Conservation (phyloP, 495 filamentous ascomycete genomes). For the Neurospora hispaniola region DNA sequence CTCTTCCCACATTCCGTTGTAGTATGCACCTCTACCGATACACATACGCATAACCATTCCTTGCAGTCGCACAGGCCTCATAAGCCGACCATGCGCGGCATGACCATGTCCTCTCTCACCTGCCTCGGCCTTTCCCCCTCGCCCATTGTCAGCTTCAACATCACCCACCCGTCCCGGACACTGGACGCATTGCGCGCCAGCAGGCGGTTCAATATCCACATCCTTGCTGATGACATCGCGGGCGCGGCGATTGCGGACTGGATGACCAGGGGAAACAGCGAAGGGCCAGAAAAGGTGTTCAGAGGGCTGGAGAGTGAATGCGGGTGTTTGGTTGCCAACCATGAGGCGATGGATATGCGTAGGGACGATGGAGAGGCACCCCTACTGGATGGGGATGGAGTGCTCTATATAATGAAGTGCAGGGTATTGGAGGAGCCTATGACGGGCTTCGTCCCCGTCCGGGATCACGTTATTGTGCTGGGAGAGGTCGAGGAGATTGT, state of each 20-base stretch:
- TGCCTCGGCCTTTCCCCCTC: constrained; percentile 56
- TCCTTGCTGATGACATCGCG: constrained; percentile 28
- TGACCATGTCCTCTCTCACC: constrained; percentile 79
- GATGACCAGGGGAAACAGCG: constrained; percentile 29
- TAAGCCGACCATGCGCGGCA: constrained; percentile 37
- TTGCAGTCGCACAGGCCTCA: constrained; percentile 10
- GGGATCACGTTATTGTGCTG: constrained; percentile 46
- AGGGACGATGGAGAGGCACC: constrained; percentile 7
- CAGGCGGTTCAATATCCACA: constrained; percentile 37
- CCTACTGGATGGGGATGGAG: constrained; percentile 25
- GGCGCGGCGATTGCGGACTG: constrained; percentile 36
- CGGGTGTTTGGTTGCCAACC: constrained; percentile 11
- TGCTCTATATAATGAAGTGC: constrained; percentile 35
- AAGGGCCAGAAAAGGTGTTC: constrained; percentile 15
- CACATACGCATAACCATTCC: constrained; percentile 12
- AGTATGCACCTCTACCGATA: constrained; percentile 47
- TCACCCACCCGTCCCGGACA: constrained; percentile 63
- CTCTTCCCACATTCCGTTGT: constrained; percentile 62
- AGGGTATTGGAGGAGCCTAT: constrained; percentile 19
- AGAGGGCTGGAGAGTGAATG: constrained; percentile 16
- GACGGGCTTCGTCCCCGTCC: constrained; percentile 31
- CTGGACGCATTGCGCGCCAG: constrained; percentile 44
- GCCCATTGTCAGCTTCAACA: constrained; percentile 71
- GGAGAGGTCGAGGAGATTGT: constrained; percentile 40
- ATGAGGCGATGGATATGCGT: background rate